Percentiles rank a stretch among this genome's conserved stretches.
phyloP scores from a whole-genome alignment of 495 filamentous ascomycete species.

The Penicillium tannophilum region DNA sequence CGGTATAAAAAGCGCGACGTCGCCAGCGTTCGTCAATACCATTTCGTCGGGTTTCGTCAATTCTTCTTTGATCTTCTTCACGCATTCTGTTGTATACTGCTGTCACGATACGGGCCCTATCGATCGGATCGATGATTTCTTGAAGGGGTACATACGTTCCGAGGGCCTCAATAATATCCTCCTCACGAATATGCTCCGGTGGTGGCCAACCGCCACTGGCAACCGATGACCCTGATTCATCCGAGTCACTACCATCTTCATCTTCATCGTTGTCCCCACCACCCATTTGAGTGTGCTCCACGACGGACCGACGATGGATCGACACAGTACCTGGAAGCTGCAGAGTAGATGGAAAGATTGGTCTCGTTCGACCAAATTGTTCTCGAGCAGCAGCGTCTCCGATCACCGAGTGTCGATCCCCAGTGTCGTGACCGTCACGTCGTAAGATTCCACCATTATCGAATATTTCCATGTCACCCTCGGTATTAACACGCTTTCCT shows the following conservation, averaged over 20 bases:
- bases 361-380: slow-evolving; percentile 42
- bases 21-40: slow-evolving; percentile 73
- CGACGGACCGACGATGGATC: slow-evolving; percentile 3
- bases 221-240: slow-evolving; percentile 34
- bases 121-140: slow-evolving; percentile 44
- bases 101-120: slow-evolving; percentile 44
- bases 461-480: slow-evolving; percentile 63
- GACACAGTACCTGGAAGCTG: slow-evolving; percentile 25
- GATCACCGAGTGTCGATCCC: slow-evolving; percentile 49
- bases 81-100: slow-evolving; percentile 44
- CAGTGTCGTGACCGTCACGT: slow-evolving; percentile 48
- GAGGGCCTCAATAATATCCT: slow-evolving; percentile 45
- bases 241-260: slow-evolving; percentile 29
- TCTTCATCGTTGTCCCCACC: slow-evolving; percentile 7
- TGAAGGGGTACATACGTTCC: slow-evolving; percentile 38
- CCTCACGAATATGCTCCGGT: slow-evolving; percentile 40
- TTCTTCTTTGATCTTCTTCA: slow-evolving; percentile 41
- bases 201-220: slow-evolving; percentile 42
- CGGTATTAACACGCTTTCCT: slow-evolving; percentile 60
- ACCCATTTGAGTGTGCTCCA: slow-evolving; percentile 7
- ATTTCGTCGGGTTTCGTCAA: slow-evolving; percentile 45
- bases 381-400: slow-evolving; percentile 50
- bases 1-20: slow-evolving; percentile 73
- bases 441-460: slow-evolving; percentile 55
- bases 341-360: slow-evolving; percentile 41